phyloP scores from a whole-genome alignment of 2,329 filamentous ascomycete genomes.

The Apiospora phragmitis region DNA sequence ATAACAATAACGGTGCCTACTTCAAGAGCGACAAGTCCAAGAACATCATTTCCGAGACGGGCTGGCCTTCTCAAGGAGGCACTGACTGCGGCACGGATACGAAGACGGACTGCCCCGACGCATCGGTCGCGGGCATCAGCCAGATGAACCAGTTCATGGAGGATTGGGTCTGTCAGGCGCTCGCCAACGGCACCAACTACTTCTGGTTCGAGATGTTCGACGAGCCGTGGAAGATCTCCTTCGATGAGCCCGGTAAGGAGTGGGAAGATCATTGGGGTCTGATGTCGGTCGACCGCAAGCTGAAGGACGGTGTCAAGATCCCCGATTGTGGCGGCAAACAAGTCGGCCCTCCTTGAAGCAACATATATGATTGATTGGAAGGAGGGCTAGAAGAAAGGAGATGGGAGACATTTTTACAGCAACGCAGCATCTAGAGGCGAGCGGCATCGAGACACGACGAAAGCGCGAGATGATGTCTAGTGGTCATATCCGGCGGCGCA shows the following conservation, averaged over 20 bases:
- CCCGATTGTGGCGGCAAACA: conserved; percentile 82
- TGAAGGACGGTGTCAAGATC: conserved; percentile 83
- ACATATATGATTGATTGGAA: not conserved
- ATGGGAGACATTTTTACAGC: not conserved
- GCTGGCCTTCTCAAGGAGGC: conserved; percentile 85
- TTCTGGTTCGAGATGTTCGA: conserved; percentile 99
- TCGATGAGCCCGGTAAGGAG: conserved; percentile 65
- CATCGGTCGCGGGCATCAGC: conserved; percentile 74
- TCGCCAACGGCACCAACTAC: conserved; percentile 84
- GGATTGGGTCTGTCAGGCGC: conserved; percentile 78
- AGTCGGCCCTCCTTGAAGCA: conserved; percentile 34
- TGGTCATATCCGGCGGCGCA: not conserved
- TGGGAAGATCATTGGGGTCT: conserved; percentile 98
- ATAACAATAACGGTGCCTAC: conserved; percentile 63
- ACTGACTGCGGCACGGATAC: conserved; percentile 67
- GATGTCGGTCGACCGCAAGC: conserved; percentile 79
- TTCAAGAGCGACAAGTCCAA: conserved; percentile 63
- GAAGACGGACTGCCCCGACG: conserved; percentile 57
- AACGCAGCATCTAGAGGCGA: not conserved
- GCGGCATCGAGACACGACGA: not conserved
- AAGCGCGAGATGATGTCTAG: not conserved
- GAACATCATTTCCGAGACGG: conserved; percentile 87
- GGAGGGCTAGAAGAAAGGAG: not conserved
- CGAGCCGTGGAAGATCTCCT: conserved; percentile 88
- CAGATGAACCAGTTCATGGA: conserved; percentile 86